Conservation (phyloP, 345 rosid species). For the Geranium brycei region DNA sequence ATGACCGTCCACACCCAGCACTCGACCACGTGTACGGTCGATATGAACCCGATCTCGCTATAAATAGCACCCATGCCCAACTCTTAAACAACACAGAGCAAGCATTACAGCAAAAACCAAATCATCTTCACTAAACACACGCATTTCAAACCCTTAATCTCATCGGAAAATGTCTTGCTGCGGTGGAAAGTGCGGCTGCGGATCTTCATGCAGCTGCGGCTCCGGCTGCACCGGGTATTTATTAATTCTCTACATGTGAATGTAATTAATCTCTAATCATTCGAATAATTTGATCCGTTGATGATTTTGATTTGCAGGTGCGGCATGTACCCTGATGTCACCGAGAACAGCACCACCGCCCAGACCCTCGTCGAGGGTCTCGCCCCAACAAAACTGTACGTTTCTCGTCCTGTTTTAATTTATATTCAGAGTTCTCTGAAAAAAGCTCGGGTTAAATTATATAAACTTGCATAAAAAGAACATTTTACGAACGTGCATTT, state of each 20-base stretch:
- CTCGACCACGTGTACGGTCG: conserved; percentile 24
- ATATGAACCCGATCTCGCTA: background rate
- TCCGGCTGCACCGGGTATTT: conserved; percentile 38
- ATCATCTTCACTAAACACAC: no score
- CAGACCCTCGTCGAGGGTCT: conserved; percentile 25
- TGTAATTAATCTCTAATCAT: background rate
- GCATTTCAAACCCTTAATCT: background rate
- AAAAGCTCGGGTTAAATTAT: no score
- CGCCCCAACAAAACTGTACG: conserved; percentile 18
- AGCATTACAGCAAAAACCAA: background rate
- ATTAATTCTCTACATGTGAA: background rate
- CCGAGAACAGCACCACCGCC: conserved; percentile 15
- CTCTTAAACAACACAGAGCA: conserved; percentile 5
- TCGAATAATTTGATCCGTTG: background rate
- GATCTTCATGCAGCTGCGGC: conserved; percentile 41
- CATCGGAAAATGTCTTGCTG: conserved; percentile 44
- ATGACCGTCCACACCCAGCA: background rate
- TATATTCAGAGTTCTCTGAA: no score
- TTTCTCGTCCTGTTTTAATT: background rate
- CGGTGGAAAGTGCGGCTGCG: conserved; percentile 47
- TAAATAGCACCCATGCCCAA: conserved; percentile 2
- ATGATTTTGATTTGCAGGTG: conserved; percentile 10
- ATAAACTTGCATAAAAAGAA: no score
- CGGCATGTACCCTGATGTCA: conserved; percentile 26
- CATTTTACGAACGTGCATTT: no score